Base-by-base conservation (phyloP, 352 stramenopile genomes). In the Globisporangium radiosum region DNA sequence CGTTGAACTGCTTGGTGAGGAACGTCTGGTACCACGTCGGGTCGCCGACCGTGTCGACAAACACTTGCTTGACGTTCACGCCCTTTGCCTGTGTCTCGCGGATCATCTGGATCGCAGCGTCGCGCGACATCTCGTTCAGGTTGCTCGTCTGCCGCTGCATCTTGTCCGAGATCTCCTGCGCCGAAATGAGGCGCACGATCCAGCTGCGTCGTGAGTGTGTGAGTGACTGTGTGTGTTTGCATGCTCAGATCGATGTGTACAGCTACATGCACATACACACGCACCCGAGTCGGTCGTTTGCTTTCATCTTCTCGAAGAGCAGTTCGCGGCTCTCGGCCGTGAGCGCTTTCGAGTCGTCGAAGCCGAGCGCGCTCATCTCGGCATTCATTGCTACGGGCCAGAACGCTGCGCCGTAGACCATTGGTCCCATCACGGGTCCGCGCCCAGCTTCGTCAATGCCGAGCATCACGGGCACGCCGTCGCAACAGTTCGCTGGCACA, bases 291-390 rank as follows among this genome's bases (percentile, higher is more conserved):
- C 75, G 64, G 14, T 75, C 60, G 10, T 81, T 92, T 9, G 62
- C 72, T 36, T 79, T 90, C 70, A 94, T 96, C 66, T 96, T 83
- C 15, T 92, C 70, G 57, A 98, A 98, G 43, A 98, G 72, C 40
- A 65, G 63, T 45, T 91, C 82, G 57, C 95, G 78, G 53, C 76
- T 94, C 60, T 96, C 89, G 37, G 88, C 73, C 15, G 76, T 91
- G 15, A 98, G 60, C 61, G 85, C 83, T 73, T 98, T 98, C 33
- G 94, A 98, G 80, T 98, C 95, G 64, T 98, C 90, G 59, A 98
- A 98, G 52, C 83, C 92, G 58, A 90, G 71, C 1, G 85, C 77
- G 58, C 73, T 73, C 76, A 98, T 97, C 47, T 67, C 66, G 49
- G 78, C 70, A 79, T 89, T 71, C 59, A 82, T 65, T 54, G 61